Conservation (phyloP, 1,284 basidiomycete genomes). For the Fistulina hepatica region DNA sequence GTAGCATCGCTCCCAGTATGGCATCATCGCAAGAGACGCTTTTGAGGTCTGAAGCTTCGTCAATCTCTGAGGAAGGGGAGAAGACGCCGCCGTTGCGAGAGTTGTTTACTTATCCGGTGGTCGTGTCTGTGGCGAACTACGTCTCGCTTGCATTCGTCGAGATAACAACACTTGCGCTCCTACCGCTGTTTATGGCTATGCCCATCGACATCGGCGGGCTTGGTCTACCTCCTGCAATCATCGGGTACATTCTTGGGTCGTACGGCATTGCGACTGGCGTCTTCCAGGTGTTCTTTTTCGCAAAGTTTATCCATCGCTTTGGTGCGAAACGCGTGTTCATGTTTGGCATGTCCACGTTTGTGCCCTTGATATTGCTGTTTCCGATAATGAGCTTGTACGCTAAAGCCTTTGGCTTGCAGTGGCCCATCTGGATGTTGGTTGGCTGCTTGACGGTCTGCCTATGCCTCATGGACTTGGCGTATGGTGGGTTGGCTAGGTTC, state of each 20-base stretch:
- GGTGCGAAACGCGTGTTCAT: slow-evolving; percentile 22
- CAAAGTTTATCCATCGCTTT: slow-evolving; percentile 18
- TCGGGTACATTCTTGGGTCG: slow-evolving; percentile 29
- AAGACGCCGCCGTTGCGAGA: slow-evolving; percentile 21
- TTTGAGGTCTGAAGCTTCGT: too few relatives aligned
- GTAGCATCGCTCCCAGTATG: too few relatives aligned
- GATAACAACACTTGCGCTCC: slow-evolving; percentile 27
- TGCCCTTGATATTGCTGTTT: slow-evolving; percentile 21
- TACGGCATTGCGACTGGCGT: slow-evolving; percentile 21
- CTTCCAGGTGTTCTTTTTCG: slow-evolving; percentile 24
- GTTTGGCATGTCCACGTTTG: slow-evolving; percentile 17
- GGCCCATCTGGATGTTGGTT: slow-evolving; percentile 25
- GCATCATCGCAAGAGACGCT: too few relatives aligned
- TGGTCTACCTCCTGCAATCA: slow-evolving; percentile 26
- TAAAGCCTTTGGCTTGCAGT: slow-evolving; percentile 13
- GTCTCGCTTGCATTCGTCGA: slow-evolving; percentile 29
- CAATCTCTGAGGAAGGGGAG: too few relatives aligned
- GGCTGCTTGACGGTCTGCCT: slow-evolving; percentile 17
- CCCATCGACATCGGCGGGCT: slow-evolving; percentile 34
- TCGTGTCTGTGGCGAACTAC: slow-evolving; percentile 33
- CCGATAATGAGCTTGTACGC: slow-evolving; percentile 22
- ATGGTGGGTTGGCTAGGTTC: slow-evolving; percentile 23
- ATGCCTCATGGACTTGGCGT: slow-evolving; percentile 19
- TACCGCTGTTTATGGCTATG: slow-evolving; percentile 35
- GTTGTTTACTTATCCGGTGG: slow-evolving; percentile 27